Base-by-base conservation (phyloP, 331 rosid genomes). In the Telfairia occidentalis region DNA sequence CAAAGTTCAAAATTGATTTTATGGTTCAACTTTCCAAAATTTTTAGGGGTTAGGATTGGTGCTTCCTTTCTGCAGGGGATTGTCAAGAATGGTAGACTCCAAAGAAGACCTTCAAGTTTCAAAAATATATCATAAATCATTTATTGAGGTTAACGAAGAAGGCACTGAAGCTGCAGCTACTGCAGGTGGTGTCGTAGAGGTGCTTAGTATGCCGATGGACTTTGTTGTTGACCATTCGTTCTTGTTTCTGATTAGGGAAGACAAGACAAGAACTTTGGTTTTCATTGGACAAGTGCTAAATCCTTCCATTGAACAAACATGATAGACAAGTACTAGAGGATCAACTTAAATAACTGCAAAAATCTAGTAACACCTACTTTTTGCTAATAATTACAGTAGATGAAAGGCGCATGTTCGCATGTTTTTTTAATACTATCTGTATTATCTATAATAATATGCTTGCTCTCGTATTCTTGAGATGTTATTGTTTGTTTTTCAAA, bases 151-250 rank as follows among this genome's bases (percentile, higher is more conserved):
- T 24, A 91, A 91, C 3, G 97, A 93, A 82, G 90, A 87, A 84
- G 96, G 98, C 60, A 89, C 97, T 28, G 96, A 91, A 83, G 97
- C 98, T 46, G 98, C 95, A 7, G 95, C 92, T 18, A 87, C 87
- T 42, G 69, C 83, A 10, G 90, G 80, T 23, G 92, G 75, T 15
- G 75, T 69, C 4, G 9, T 89, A 28, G n/a, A n/a, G n/a, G n/a
- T n/a, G n/a, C n/a, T n/a, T n/a, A n/a, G n/a, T n/a, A n/a, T n/a
- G n/a, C n/a, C n/a, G n/a, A n/a, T n/a, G n/a, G 88, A 89, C 84
- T 91, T 89, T 19, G 90, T n/a, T n/a, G 98, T 92, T 2, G 89
- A 93, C 70, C 97, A 82, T 34, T 96, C 98, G 12, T 93, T 91
- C 81, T 82, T 93, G 76, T 91, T 85, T 76, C 52, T 84, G 10